These are phyloP conservation scores for Candida vaughaniae DNA, from an alignment of 805 yeast genomes.

Conservation along the genomic window DNA sequence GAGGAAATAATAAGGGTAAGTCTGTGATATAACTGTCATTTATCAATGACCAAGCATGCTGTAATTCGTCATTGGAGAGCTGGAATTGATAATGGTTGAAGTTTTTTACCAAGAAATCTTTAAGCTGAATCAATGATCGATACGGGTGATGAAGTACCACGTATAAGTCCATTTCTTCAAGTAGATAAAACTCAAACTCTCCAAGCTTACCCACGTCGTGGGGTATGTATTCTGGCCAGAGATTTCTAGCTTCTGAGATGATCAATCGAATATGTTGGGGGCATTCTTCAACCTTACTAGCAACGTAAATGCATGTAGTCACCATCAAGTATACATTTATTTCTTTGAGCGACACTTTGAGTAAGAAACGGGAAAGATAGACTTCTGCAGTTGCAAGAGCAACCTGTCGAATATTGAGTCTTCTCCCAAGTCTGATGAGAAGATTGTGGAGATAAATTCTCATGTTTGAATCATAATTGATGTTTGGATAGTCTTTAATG, in stretches of 20 bases:
- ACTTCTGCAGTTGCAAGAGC: conserved; percentile 89
- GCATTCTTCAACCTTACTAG: conserved; percentile 92
- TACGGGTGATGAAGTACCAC: conserved; percentile 78
- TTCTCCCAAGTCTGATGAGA: conserved; percentile 73
- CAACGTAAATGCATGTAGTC: conserved; percentile 82
- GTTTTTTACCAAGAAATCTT: conserved; percentile 39
- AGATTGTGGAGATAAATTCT: conserved; percentile 77
- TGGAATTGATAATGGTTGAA: conserved; percentile 24
- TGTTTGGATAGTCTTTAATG: conserved; percentile 42
- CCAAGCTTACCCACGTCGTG: conserved; percentile 89
- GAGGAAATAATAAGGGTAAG: conserved; percentile 77
- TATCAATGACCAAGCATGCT: conserved; percentile 83
- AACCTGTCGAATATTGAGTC: conserved; percentile 75
- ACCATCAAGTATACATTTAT: conserved; percentile 77
- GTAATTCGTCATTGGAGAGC: conserved; percentile 66
- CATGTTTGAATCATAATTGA: conserved; percentile 58
- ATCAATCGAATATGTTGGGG: conserved; percentile 90
- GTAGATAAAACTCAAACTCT: conserved; percentile 90
- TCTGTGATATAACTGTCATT: conserved; percentile 92
- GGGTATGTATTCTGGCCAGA: conserved; percentile 95
- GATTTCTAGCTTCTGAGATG: conserved; percentile 76
- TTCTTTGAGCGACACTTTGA: conserved; percentile 72
- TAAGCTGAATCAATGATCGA: conserved; percentile 56
- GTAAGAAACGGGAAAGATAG: conserved; percentile 74
- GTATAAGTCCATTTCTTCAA: conserved; percentile 80